Evolutionary conservation across 2,329 filamentous ascomycete genomes (phyloP), one percentile per base, ranked within the genome.

Genomic region (Paramyrothecium roridum): DNA sequence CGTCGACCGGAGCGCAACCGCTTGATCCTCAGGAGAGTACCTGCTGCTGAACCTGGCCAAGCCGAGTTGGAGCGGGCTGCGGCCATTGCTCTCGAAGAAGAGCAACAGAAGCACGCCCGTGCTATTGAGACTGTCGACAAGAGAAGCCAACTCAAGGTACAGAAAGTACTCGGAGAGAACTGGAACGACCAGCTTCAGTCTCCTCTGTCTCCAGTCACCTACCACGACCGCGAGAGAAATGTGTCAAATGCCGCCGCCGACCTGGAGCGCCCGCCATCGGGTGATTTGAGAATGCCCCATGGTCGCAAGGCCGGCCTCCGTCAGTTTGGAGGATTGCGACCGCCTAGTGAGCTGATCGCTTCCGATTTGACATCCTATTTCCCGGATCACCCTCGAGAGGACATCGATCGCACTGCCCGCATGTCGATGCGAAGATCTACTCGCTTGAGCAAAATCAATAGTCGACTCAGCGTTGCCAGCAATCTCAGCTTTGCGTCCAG

Each of bases 321-420:
- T 61, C 88, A 89, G 61, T 98, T 98, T 73, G 95, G 96, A 65
- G 93, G 93, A 34, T 87, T 95, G 60, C 83, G 95, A 63, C 95
- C 95, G 19, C 95, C 95, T 2, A 98, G 93, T 75, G 95, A 99
- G 76, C 84, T 99, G 69, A 99, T 99, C 68, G 93, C 93, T 23
- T 96, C 95, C 21, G 95, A 99, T 69, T 79, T 99, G 57, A 95
- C 91, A 2, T 96, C 93, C 0, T 99, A 98, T 78, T 99, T 99
- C 80, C 95, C 95, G 0, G 92, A 96, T 66, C 93, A 98, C 65
- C 87, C 93, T 51, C 87, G 91, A 54, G 93, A 96, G 69, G 91
- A 96, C 64, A 97, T 99, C 68, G 95, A 98, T 71, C 89, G 92
- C 63, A 98, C 95, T 1, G 93, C 96, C 59, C 89, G 95, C 50